Base-by-base conservation (phyloP, 1,284 basidiomycete species). In the Malassezia sp. region DNA sequence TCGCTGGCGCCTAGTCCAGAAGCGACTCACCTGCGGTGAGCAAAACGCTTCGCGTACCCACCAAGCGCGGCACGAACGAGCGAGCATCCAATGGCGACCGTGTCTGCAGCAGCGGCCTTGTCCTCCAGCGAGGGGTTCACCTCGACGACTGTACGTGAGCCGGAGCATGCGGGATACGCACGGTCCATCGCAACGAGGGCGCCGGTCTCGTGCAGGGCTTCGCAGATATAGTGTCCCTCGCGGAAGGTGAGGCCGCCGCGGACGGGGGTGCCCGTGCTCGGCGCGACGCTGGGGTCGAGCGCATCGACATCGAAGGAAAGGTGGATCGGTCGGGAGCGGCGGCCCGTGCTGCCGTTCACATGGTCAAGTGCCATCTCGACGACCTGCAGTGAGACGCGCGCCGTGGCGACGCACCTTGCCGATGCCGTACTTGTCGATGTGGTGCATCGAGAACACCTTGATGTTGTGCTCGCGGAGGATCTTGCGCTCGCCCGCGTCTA, bases 371-470 rank as follows among this genome's bases (percentile, higher is more conserved):
- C 93, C 85, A 90, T 85, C 67, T 96, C 86, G 47, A 96, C 82
- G 46, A n/a, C n/a, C n/a, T n/a, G n/a, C n/a, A n/a, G n/a, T n/a
- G n/a, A n/a, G n/a, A n/a, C n/a, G n/a, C n/a, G n/a, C n/a, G n/a
- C n/a, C n/a, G n/a, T n/a, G n/a, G n/a, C n/a, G n/a, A n/a, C n/a
- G n/a, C n/a, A 96, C 65, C 38, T 59, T 60, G 26, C 69, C 91
- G 57, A 99, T 97, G 38, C 93, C 93, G 67, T 87, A 84, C 73
- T 81, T 85, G 74, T 99, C 93, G 43, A 99, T 83, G 57, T 97
- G 87, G 74, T 96, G 89, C 93, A 99, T 99, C 54, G 83, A 85
- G 76, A 85, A 97, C 9, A 83, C 84, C 71, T 85, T 88, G 77
- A 99, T 95, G 44, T 52, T 80, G 72, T 87, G 77, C 61, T 91